Percentiles rank a stretch among this genome's conserved stretches.
Conservation (phyloP, 768 basidiomycete species). For the Gloeostereum incarnatum region DNA sequence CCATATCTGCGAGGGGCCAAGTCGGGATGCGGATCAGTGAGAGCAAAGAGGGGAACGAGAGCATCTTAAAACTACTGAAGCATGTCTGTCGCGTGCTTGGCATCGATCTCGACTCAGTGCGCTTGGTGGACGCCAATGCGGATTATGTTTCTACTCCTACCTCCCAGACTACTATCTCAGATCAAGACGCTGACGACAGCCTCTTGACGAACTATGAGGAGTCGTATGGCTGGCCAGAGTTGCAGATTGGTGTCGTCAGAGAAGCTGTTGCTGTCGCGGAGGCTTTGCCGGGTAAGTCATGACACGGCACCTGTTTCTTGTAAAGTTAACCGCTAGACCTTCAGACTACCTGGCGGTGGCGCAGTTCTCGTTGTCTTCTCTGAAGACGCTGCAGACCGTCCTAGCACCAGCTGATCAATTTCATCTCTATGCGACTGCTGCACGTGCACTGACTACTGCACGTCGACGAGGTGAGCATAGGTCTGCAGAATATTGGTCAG, state of each 20-base stretch:
- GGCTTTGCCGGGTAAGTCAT: conserved; percentile 69
- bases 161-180: conserved; percentile 16
- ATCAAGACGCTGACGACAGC: too few species aligned
- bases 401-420: conserved; percentile 73
- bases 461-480: conserved; percentile 68
- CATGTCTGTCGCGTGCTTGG: conserved; percentile 75
- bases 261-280: conserved; percentile 91
- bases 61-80: conserved; percentile 66
- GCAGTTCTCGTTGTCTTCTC: conserved; percentile 81
- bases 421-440: conserved; percentile 64
- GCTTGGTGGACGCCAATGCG: conserved; percentile 26
- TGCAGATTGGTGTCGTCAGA: conserved; percentile 88
- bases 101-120: conserved; percentile 68
- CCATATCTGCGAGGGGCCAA: conserved; percentile 32
- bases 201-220: conserved; percentile 32
- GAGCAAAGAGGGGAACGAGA: conserved; percentile 71
- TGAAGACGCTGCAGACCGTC: conserved; percentile 63
- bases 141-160: conserved; percentile 5
- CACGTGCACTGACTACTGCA: conserved; percentile 64
- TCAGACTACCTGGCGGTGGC: conserved; percentile 80
- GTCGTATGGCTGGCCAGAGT: conserved; percentile 85
- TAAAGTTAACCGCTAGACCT: conserved; percentile 1
- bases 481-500: conserved; percentile 80
- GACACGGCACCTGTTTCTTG: background rate
- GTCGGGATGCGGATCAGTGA: conserved; percentile 71